Conservation (phyloP, 225 moss, liverwort and hornwort genomes). For the Rhytidiadelphus loreus region DNA sequence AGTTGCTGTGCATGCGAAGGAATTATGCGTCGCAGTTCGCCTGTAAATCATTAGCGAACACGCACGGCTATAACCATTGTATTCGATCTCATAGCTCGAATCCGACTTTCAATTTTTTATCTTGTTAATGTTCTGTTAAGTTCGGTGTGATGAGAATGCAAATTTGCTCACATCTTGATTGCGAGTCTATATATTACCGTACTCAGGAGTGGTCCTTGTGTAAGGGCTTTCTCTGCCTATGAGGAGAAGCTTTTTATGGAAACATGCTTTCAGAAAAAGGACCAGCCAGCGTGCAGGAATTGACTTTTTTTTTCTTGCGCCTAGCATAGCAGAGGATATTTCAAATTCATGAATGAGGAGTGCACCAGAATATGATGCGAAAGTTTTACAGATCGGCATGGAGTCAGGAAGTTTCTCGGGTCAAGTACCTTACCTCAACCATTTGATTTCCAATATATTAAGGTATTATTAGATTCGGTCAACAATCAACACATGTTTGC, state of each 20-base stretch:
- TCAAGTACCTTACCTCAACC: neutral
- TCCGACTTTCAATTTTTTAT: neutral
- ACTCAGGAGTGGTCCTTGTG: neutral
- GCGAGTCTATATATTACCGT: neutral
- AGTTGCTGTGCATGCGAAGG: neutral
- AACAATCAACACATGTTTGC: neutral
- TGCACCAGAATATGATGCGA: neutral
- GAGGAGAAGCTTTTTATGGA: neutral
- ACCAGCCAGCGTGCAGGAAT: neutral
- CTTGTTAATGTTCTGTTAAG: neutral
- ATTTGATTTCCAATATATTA: neutral
- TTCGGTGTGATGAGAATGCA: neutral
- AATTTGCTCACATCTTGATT: neutral
- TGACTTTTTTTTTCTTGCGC: neutral
- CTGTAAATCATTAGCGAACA: neutral
- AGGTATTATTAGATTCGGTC: neutral
- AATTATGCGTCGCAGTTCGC: neutral
- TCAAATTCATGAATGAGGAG: neutral
- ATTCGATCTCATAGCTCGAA: neutral
- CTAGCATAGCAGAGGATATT: neutral
- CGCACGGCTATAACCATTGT: neutral
- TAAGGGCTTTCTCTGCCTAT: neutral
- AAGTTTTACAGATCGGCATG: neutral
- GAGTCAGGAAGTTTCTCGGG: neutral
- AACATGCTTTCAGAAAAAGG: neutral